Conservation (phyloP, 2,329 filamentous ascomycete genomes). For the Bisporella sp. region DNA sequence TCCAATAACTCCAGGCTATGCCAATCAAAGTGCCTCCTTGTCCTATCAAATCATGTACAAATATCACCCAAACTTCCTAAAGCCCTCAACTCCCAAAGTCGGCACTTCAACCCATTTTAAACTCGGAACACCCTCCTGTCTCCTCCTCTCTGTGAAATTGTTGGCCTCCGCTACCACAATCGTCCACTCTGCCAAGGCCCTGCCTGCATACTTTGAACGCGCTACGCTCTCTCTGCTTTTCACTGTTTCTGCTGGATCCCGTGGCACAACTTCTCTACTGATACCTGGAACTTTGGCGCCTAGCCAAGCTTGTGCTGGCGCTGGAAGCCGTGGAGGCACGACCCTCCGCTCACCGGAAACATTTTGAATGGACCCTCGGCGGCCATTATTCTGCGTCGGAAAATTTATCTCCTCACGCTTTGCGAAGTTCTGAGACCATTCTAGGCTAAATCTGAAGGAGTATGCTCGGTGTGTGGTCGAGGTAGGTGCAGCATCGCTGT, state of each 20-base stretch:
- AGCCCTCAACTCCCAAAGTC: conserved; percentile 55
- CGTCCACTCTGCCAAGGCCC: conserved; percentile 72
- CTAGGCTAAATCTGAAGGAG: conserved; percentile 69
- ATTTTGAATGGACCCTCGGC: conserved; percentile 6
- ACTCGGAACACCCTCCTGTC: conserved; percentile 62
- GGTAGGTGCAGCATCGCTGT: conserved; percentile 46
- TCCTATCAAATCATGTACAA: not conserved
- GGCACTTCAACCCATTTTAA: conserved; percentile 66
- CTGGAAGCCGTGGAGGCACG: conserved; percentile 60
- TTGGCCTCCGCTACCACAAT: conserved; percentile 72
- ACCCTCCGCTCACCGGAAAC: conserved; percentile 47
- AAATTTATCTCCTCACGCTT: conserved; percentile 3
- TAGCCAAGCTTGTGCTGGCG: conserved; percentile 60
- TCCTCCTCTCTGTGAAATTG: conserved; percentile 70
- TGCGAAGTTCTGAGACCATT: conserved; percentile 50
- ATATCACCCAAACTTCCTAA: conserved; percentile 32
- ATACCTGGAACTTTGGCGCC: conserved; percentile 27
- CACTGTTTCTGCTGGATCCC: conserved; percentile 17
- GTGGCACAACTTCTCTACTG: conserved; percentile 18
- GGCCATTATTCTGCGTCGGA: not conserved
- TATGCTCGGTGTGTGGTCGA: conserved; percentile 34
- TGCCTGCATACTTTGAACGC: conserved; percentile 56
- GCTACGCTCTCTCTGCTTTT: conserved; percentile 11
- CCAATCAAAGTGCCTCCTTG: not conserved
- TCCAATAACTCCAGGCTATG: not conserved